These are phyloP conservation scores for Pichia exigua DNA, from an alignment of 805 yeast genomes.

Conservation along the genomic window DNA sequence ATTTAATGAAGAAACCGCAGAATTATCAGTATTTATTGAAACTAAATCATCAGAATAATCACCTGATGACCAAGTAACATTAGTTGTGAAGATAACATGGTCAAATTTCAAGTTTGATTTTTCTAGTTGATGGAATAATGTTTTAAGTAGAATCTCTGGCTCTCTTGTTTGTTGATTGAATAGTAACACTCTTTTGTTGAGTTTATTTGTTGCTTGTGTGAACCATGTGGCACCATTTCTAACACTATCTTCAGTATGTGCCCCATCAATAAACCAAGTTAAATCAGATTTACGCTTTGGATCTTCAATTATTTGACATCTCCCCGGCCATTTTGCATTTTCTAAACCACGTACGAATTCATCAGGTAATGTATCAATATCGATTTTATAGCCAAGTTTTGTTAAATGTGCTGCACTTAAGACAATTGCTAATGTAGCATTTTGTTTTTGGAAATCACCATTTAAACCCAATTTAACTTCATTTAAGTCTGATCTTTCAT, in stretches of 20 bases:
- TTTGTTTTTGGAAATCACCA: conserved; percentile 76
- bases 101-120: conserved; percentile 45
- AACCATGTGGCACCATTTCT: conserved; percentile 83
- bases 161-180: conserved; percentile 96
- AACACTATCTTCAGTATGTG: conserved; percentile 87
- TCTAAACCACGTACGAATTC: conserved; percentile 53
- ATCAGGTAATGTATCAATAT: conserved; percentile 34
- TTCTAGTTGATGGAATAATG: conserved; percentile 39
- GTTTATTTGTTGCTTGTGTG: conserved; percentile 26
- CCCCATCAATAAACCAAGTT: conserved; percentile 91
- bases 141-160: conserved; percentile 53
- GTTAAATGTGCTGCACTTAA: conserved; percentile 56
- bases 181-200: conserved; percentile 42
- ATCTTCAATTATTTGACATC: conserved; percentile 67
- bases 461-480: conserved; percentile 58
- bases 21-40: conserved; percentile 75
- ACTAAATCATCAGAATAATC: conserved; percentile 72
- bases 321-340: conserved; percentile 83
- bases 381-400: conserved; percentile 36
- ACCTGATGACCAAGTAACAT: conserved; percentile 85
- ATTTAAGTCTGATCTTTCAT: conserved; percentile 32
- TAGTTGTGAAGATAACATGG: conserved; percentile 79
- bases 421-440: conserved; percentile 82
- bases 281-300: conserved; percentile 33
- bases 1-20: conserved; percentile 66